Evolutionary conservation across 2,329 filamentous ascomycete genomes (phyloP), one percentile per base, ranked within the genome.

Genomic region (Metarhizium robertsii): DNA sequence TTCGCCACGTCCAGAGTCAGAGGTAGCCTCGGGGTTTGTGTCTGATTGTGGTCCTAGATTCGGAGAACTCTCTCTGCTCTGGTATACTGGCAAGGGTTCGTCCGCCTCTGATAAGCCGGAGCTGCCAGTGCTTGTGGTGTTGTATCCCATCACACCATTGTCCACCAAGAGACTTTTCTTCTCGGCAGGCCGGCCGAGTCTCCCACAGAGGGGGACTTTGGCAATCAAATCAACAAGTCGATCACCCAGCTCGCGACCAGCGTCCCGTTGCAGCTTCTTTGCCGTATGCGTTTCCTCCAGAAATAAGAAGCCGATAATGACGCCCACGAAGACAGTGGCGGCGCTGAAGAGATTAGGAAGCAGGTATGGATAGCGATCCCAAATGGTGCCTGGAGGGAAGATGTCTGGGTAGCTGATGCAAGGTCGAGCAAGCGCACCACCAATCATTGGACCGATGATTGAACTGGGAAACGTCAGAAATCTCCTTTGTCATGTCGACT

Each of bases 281-380:
- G 88, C 84, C 52, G 85, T 81, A 67, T 99, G 94, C 1, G 94
- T 97, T 74, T 99, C 94, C 68, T 99, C 91, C 55, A 99, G 77
- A 66, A 96, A 96, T 20, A 96, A 73, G 54, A 95, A 76, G 18
- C 92, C 92, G 53, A 94, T 79, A 4, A 86, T 67, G 50, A 96
- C 85, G 18, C 91, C 90, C 59, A 88, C 76, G 43, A 86, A 72
- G 10, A 95, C 86, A 16, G 94, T 83, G n/a, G 76, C 75, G 36
- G 90, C 86, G 70, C 91, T 95, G 61, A 96, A 87, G n/a, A 96
- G 72, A 70, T 96, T 96, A 40, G 92, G 91, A 52, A 96, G 80
- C 43, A 97, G 81, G 70, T 96, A 99, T 0, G 94, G 94, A 69
- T 87, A 97, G 43, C 74, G 77, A 55, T 92, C 90, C 78, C 94